phyloP scores from a whole-genome alignment of 768 basidiomycete species.

The Trametes gibbosa region DNA sequence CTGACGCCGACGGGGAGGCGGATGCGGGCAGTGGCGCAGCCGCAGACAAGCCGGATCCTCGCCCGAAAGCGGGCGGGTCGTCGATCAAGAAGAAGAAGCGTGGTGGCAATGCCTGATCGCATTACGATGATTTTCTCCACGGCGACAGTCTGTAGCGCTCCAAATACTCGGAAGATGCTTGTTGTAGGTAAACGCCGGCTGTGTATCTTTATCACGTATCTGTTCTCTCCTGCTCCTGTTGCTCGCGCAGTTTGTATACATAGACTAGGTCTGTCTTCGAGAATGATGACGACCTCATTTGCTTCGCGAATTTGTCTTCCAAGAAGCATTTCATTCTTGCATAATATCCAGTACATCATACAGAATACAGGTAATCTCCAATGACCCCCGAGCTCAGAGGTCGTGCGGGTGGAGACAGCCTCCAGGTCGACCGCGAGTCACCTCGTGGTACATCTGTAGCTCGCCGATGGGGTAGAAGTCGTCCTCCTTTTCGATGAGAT shows the following conservation, averaged over 20 bases:
- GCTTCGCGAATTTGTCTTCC: no score
- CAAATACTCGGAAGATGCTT: not conserved
- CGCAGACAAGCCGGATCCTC: not conserved
- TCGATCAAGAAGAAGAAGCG: slow-evolving; percentile 12
- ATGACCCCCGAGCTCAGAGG: no score
- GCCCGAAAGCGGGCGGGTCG: not conserved
- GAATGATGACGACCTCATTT: no score
- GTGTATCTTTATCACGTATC: not conserved
- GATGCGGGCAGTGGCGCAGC: not conserved
- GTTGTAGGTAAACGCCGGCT: not conserved
- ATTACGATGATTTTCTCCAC: no score
- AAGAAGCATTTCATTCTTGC: no score
- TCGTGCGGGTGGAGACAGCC: not conserved
- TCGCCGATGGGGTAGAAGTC: not conserved
- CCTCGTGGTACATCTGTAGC: not conserved
- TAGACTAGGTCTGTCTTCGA: no score
- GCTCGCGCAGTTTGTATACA: not conserved
- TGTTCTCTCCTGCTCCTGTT: not conserved
- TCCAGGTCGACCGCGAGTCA: not conserved
- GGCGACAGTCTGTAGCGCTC: not conserved
- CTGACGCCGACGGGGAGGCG: not conserved
- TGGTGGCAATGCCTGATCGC: not conserved
- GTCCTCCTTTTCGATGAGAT: not conserved
- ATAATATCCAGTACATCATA: no score
- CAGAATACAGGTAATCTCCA: no score